Conservation (phyloP, 2,329 filamentous ascomycete genomes). For the Neophaeococcomyces aloes region DNA sequence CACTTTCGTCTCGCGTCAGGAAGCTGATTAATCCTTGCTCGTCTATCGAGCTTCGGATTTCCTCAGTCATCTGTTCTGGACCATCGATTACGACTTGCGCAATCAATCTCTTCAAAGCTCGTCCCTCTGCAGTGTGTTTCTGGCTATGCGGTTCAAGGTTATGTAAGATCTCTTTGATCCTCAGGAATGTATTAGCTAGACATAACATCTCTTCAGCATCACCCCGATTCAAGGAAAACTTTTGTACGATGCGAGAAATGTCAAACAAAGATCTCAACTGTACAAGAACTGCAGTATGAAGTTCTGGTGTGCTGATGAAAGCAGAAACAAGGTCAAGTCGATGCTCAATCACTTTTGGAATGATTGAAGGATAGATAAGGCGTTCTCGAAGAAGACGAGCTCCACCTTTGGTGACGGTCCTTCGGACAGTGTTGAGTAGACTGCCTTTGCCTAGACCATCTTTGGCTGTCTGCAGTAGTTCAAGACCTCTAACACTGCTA, state of each 20-base stretch:
- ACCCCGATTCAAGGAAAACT: slow-evolving; percentile 85
- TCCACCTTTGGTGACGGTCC: slow-evolving; percentile 85
- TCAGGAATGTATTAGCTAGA: slow-evolving; percentile 45
- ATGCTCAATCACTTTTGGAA: slow-evolving; percentile 62
- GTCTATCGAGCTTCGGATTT: slow-evolving; percentile 72
- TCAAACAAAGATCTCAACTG: slow-evolving; percentile 70
- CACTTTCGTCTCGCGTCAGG: slow-evolving; percentile 64
- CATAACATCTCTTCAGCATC: slow-evolving; percentile 82
- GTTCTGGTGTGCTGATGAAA: slow-evolving; percentile 55
- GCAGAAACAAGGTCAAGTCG: slow-evolving; percentile 72
- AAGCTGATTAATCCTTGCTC: slow-evolving; percentile 79
- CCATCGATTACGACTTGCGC: slow-evolving; percentile 55
- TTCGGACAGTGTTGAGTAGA: slow-evolving; percentile 75
- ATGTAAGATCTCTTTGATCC: slow-evolving; percentile 1
- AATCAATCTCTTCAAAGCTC: slow-evolving; percentile 32
- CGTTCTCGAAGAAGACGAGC: slow-evolving; percentile 73
- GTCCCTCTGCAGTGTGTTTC: slow-evolving; percentile 20
- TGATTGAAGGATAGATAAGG: slow-evolving; percentile 84
- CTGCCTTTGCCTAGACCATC: slow-evolving; percentile 73
- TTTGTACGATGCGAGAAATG: slow-evolving; percentile 80
- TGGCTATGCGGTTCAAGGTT: slow-evolving; percentile 24
- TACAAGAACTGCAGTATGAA: slow-evolving; percentile 59
- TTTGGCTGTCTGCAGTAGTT: slow-evolving; percentile 75
- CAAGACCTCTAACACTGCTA: slow-evolving; percentile 77
- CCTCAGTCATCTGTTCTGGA: slow-evolving; percentile 56